These are phyloP conservation scores for Furcasterigmium furcatum DNA, from an alignment of 2,329 filamentous ascomycete species.

Conservation along the genomic window DNA sequence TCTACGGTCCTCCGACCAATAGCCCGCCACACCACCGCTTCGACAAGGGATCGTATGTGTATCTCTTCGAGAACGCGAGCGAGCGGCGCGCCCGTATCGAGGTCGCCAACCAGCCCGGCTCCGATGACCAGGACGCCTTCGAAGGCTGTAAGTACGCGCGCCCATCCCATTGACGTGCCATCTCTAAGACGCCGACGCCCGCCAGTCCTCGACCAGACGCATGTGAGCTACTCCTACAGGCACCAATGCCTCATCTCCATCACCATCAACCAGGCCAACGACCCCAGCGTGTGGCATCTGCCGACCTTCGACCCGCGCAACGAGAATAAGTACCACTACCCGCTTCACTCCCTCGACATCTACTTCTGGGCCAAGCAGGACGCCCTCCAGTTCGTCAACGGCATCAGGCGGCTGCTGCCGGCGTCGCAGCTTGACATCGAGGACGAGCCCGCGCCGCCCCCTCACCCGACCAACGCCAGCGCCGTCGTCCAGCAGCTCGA, in stretches of 20 bases:
- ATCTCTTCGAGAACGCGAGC: conserved; percentile 71
- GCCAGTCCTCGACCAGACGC: conserved; percentile 63
- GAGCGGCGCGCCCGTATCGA: conserved; percentile 69
- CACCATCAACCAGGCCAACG: conserved; percentile 51
- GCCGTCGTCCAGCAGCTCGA: conserved; percentile 73
- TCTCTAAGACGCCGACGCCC: not conserved
- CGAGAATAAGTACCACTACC: conserved; percentile 77
- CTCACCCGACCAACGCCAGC: conserved; percentile 49
- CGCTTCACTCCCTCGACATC: conserved; percentile 70
- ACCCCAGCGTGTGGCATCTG: conserved; percentile 68
- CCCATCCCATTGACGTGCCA: not conserved
- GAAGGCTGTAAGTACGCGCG: conserved; percentile 59
- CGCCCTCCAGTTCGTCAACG: conserved; percentile 67
- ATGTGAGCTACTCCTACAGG: conserved; percentile 68
- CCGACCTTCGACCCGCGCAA: conserved; percentile 70
- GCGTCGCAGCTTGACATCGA: conserved; percentile 57
- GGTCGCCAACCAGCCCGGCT: conserved; percentile 71
- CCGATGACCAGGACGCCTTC: conserved; percentile 76
- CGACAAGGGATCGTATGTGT: conserved; percentile 76
- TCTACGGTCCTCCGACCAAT: conserved; percentile 64
- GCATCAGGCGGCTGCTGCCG: conserved; percentile 62
- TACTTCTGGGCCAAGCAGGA: conserved; percentile 79
- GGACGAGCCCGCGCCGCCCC: conserved; percentile 55
- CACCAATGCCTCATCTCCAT: conserved; percentile 70
- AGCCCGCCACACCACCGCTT: conserved; percentile 77